Conservation (phyloP, 495 filamentous ascomycete species). For the Friedmanniomyces simplex region DNA sequence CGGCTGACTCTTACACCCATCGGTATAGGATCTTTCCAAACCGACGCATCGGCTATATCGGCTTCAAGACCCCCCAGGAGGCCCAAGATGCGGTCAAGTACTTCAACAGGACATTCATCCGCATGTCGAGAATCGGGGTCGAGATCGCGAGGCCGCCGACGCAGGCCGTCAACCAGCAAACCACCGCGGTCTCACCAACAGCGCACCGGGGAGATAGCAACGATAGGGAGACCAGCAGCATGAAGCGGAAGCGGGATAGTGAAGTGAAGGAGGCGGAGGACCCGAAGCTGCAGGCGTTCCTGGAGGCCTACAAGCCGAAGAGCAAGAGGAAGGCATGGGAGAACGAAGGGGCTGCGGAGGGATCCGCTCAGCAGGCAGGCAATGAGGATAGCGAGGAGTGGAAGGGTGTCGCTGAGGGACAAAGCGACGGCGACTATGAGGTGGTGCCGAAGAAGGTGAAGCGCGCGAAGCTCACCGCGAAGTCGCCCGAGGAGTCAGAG, state of each 20-base stretch:
- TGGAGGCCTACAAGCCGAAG: constrained; percentile 66
- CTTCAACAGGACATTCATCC: constrained; percentile 89
- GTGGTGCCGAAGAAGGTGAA: constrained; percentile 40
- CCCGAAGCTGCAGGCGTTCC: constrained; percentile 74
- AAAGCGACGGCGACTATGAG: constrained; percentile 60
- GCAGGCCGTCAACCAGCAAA: constrained; percentile 11
- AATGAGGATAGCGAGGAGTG: not conserved
- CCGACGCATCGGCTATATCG: constrained; percentile 55
- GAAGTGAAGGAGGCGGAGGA: constrained; percentile 45
- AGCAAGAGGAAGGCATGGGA: constrained; percentile 60
- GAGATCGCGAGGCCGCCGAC: constrained; percentile 76
- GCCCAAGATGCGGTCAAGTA: constrained; percentile 77
- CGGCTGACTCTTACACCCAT: too few species aligned
- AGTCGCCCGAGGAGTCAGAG: not conserved
- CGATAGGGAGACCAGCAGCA: not conserved
- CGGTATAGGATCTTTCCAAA: constrained; percentile 45
- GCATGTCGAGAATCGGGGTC: constrained; percentile 89
- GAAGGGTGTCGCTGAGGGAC: constrained; percentile 31
- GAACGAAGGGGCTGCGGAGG: constrained; percentile 42
- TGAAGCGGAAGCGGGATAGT: constrained; percentile 46
- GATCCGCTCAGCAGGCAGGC: not conserved
- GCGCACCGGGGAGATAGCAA: not conserved
- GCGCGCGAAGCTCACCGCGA: constrained; percentile 7
- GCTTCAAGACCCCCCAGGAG: constrained; percentile 74
- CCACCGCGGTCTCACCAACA: not conserved